phyloP scores from a whole-genome alignment of 441 rosid genomes.

The Gossypium davidsonii region DNA sequence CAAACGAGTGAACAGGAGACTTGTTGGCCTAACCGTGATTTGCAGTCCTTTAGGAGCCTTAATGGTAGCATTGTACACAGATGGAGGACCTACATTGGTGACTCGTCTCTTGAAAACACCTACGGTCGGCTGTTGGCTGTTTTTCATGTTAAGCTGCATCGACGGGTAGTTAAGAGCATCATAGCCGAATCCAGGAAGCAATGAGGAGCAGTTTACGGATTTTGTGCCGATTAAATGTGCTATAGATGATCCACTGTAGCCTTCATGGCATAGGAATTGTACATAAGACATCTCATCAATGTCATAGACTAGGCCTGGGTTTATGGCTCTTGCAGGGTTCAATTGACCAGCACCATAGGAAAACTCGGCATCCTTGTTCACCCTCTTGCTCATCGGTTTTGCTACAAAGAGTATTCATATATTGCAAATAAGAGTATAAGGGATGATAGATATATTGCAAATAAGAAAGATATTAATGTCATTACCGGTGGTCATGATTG shows the following conservation, averaged over 20 bases:
- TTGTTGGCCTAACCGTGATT: conserved; percentile 41
- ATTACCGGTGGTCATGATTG: conserved; percentile 60
- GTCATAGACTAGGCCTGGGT: conserved; percentile 59
- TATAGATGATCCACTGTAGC: conserved; percentile 43
- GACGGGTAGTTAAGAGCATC: conserved; percentile 65
- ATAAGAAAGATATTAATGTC: neutral
- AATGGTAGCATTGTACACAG: conserved; percentile 41
- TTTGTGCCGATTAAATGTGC: conserved; percentile 35
- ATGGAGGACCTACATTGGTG: conserved; percentile 50
- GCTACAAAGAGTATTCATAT: conserved; percentile 28
- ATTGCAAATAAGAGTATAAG: neutral
- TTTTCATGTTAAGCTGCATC: conserved; percentile 40
- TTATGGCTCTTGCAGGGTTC: conserved; percentile 39
- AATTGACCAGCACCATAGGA: conserved; percentile 60
- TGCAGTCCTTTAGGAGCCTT: conserved; percentile 46
- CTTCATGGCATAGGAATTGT: conserved; percentile 64
- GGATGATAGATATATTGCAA: neutral
- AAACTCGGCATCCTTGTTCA: conserved; percentile 42
- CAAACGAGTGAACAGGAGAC: conserved; percentile 34
- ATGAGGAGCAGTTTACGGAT: conserved; percentile 47
- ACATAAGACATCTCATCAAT: conserved; percentile 45
- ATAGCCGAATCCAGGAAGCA: conserved; percentile 53
- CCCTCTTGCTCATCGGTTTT: conserved; percentile 52
- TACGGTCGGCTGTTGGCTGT: conserved; percentile 19
- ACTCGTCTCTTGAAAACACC: conserved; percentile 48